Conservation (phyloP, 1,139 yeast species). For the Saccharomyces pastorianus region DNA sequence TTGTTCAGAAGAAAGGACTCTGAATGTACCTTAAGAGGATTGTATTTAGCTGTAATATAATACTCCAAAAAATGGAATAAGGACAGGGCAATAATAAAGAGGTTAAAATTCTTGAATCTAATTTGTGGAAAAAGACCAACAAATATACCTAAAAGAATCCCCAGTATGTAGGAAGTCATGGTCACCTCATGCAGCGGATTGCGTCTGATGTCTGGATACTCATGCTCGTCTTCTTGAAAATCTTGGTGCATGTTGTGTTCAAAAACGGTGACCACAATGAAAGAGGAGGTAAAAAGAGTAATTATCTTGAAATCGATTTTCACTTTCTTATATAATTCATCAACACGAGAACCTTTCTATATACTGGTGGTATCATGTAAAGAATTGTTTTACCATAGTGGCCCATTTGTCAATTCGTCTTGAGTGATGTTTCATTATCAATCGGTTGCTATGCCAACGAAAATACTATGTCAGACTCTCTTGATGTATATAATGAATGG, state of each 20-base stretch:
- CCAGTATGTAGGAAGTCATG: slow-evolving; percentile 36
- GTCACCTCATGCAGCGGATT: slow-evolving; percentile 36
- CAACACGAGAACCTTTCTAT: background rate
- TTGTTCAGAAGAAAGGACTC: slow-evolving; percentile 77
- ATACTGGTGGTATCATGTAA: background rate
- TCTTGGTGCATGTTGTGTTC: slow-evolving; percentile 7
- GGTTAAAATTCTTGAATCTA: slow-evolving; percentile 34
- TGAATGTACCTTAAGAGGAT: slow-evolving; percentile 54
- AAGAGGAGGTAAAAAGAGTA: background rate
- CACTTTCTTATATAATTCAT: background rate
- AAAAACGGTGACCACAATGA: background rate
- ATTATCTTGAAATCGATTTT: background rate
- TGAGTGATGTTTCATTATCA: background rate
- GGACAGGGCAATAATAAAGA: slow-evolving; percentile 48
- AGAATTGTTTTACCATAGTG: background rate
- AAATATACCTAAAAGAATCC: slow-evolving; percentile 35
- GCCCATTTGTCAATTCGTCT: background rate
- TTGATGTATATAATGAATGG: background rate
- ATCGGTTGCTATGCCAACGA: background rate
- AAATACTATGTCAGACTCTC: background rate
- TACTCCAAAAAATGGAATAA: slow-evolving; percentile 78
- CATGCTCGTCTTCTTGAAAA: slow-evolving; percentile 13
- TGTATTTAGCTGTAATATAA: slow-evolving; percentile 65
- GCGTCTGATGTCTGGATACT: slow-evolving; percentile 29
- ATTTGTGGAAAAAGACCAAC: slow-evolving; percentile 27